phyloP scores from a whole-genome alignment of 192 early-diverging fungal genomes.

The Backusella luteola region DNA sequence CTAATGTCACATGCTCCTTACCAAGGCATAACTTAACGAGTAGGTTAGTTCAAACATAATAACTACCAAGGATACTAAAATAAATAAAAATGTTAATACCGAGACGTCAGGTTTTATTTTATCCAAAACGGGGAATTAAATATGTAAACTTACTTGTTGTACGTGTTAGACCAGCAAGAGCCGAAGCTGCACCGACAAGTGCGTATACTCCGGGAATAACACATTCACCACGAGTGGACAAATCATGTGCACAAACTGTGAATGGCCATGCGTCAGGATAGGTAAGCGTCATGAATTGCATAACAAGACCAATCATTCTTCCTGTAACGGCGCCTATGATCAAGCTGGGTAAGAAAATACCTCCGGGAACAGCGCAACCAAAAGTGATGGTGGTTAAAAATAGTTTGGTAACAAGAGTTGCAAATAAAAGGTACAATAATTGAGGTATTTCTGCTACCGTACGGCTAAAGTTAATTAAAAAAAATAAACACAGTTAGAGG shows the following conservation, averaged over 20 bases:
- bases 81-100: neutral
- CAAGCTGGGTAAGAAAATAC: constrained; percentile 92
- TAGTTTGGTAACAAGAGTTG: constrained; percentile 58
- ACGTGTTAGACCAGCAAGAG: constrained; percentile 81
- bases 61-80: constrained; percentile 75
- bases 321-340: constrained; percentile 92
- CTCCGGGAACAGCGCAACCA: constrained; percentile 76
- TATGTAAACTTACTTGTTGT: constrained; percentile 54
- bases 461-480: neutral
- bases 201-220: constrained; percentile 96
- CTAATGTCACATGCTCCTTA: constrained; percentile 7
- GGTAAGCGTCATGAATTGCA: constrained; percentile 57
- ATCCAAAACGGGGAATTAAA: neutral
- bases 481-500: neutral
- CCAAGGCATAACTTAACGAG: constrained; percentile 83
- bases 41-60: constrained; percentile 99
- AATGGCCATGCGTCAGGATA: constrained; percentile 70
- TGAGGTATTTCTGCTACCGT: constrained; percentile 39
- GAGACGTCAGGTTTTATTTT: neutral
- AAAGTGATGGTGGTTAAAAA: constrained; percentile 67
- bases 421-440: constrained; percentile 53
- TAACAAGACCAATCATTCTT: constrained; percentile 79
- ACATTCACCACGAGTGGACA: constrained; percentile 54
- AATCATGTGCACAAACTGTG: constrained; percentile 70
- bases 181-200: constrained; percentile 88